Percentiles rank a stretch among this genome's conserved stretches.
phyloP scores from a whole-genome alignment of 768 basidiomycete genomes.

The Termitomyces sp. region DNA sequence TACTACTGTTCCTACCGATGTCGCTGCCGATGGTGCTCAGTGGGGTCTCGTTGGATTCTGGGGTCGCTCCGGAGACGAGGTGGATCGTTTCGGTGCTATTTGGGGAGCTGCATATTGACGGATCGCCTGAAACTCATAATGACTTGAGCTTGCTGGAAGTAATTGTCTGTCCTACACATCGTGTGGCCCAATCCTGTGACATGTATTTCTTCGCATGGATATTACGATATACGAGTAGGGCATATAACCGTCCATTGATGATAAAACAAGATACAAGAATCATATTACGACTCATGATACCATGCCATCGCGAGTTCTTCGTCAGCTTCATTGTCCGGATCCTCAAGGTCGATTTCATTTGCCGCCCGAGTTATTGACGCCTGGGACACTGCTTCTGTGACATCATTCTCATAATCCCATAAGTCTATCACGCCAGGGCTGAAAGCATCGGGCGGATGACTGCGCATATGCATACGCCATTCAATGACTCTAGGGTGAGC shows the following conservation, averaged over 20 bases:
- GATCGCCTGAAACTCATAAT: not conserved
- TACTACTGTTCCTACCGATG: constrained; percentile 23
- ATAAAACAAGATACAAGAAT: not conserved
- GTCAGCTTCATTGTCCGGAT: not conserved
- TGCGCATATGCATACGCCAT: constrained; percentile 40
- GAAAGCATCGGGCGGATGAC: not conserved
- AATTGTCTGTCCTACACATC: not conserved
- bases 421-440: not conserved
- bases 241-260: no score
- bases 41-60: constrained; percentile 30
- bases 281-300: not conserved
- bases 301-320: not conserved
- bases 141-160: not conserved
- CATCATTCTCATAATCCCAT: not conserved
- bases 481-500: constrained; percentile 59
- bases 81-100: constrained; percentile 25
- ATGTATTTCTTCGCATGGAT: not conserved
- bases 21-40: constrained; percentile 17
- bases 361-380: not conserved
- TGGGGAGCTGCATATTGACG: constrained; percentile 25
- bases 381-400: not conserved
- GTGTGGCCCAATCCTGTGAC: not conserved
- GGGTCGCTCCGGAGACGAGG: constrained; percentile 25
- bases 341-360: no score
- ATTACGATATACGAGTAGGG: not conserved